Evolutionary conservation across 306 rosid genomes (phyloP), one percentile per base, ranked within the genome.

Genomic region (Gleditsia sinensis): DNA sequence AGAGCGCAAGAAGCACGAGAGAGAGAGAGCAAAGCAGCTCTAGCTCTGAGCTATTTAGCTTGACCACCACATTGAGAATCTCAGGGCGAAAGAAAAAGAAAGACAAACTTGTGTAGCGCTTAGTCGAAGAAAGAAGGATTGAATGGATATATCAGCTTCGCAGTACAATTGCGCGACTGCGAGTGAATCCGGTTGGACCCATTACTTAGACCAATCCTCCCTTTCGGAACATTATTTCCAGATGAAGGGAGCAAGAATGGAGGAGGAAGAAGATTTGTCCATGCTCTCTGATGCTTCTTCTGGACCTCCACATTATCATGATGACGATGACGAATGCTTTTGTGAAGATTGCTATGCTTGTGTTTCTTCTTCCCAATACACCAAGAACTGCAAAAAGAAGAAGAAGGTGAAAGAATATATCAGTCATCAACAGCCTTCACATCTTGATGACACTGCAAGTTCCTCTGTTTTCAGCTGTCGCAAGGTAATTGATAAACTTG

Each of bases 251-350:
- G 66, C 45, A 9, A 16, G 33, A 59, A 27, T 36, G 13, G 87
- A 78, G 5, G 59, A 67, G 7, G 65, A 58, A 62, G 83, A 81
- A 45, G 88, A 83, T 75, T 83, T 88, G n/a, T 88, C 92, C 6
- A 86, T 88, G 88, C 78, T 88, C 48, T 88, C 92, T 24, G 92
- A 88, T 68, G 92, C 92, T 58, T 88, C 92, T 58, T 88, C 92
- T 19, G 90, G 92, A 9, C 92, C 88, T 42, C 86, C 88, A 12
- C 81, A 81, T 72, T 69, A 54, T 60, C 77, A 59, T 30, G 82
- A 87, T 6, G 74, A 57, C 9, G 76, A 78, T 46, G 80, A 76
- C 11, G 75, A 78, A 5, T 60, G 78, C 64, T 72, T 42, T n/a
- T 66, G 20, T 24, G 84, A 81, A 69, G 60, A 78, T 54, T 80